These are phyloP conservation scores for Eucalyptus caleyi DNA, from an alignment of 345 rosid species.

Conservation along the genomic window DNA sequence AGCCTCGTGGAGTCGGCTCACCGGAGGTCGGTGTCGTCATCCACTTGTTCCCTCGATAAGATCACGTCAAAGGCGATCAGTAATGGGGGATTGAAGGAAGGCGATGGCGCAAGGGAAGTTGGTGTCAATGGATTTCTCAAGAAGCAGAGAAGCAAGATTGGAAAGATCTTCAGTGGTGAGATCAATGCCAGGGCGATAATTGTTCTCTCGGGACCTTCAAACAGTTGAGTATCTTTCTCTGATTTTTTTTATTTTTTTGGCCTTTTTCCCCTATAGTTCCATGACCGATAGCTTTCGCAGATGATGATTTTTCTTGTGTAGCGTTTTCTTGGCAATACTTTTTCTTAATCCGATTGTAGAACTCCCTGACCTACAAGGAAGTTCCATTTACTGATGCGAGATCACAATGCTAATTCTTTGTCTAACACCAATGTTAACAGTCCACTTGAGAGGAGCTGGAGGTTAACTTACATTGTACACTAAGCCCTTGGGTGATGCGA, in stretches of 20 bases:
- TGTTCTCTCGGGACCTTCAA: constrained; percentile 48
- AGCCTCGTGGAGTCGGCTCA: constrained; percentile 39
- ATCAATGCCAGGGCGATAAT: constrained; percentile 27
- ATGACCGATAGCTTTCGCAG: not conserved
- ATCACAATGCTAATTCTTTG: not conserved
- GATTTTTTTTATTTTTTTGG: not conserved
- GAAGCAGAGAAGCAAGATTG: constrained; percentile 27
- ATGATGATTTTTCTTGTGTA: not conserved
- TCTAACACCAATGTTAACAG: not conserved
- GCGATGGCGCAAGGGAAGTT: not conserved
- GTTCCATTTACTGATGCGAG: not conserved
- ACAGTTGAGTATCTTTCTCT: constrained; percentile 26
- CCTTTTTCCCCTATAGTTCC: not conserved
- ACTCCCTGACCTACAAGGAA: not conserved
- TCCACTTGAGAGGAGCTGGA: not conserved
- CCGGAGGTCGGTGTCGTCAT: constrained; percentile 25
- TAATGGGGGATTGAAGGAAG: constrained; percentile 8
- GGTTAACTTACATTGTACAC: not conserved
- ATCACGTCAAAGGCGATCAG: not conserved
- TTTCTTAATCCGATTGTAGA: not conserved
- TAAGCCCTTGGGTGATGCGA: not conserved
- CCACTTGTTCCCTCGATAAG: constrained; percentile 34
- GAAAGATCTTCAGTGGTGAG: constrained; percentile 22
- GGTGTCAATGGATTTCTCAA: constrained; percentile 37
- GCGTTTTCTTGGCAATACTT: not conserved